Base-by-base conservation (phyloP, 2,329 filamentous ascomycete species). In the Fusarium beomiforme region DNA sequence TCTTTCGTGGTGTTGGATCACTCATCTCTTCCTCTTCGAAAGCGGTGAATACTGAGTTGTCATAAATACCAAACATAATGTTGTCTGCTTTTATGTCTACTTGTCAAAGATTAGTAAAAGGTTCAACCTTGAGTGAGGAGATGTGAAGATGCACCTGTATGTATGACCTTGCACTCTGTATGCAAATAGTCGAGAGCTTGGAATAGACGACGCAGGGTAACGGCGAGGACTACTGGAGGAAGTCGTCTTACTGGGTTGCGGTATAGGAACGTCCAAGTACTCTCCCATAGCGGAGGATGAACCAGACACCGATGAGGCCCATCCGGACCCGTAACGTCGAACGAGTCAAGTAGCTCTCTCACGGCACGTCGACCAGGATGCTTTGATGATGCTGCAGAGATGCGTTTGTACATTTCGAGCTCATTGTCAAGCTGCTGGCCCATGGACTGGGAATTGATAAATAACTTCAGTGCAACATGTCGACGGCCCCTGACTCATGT, bases 61-160 rank as follows among this genome's bases (percentile, higher is more conserved):
- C 81, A 0, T 57, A 42, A 42, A 84, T 81, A 10, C 78, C 78
- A 34, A 85, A 78, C 79, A 86, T 82, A 39, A 86, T 83, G 49
- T 86, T 86, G 62, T 84, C 81, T 5, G 82, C 80, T 66, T 83
- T 85, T 33, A 86, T 83, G 71, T 82, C 83, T 82, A 24, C 23
- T 78, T 2, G 0, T 3, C 78, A 29, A 78, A 76, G 36, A 74
- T 67, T 67, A 1, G 24, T 16, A 10, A 24, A 3, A 1, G 3
- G 0, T 11, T 1, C 16, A 2, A 23, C 4, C 0, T 3, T 3
- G 1, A 9, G 0, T 4, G 16, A 10, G 8, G n/a, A 13, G n/a
- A 1, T 14, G 1, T 1, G 11, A 0, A 49, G 9, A 3, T 14
- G 6, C 71, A 86, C 83, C 84, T 57, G 84, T 83, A 67, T 86